Conservation (phyloP, 2,329 filamentous ascomycete species). For the Epichloe typhina region DNA sequence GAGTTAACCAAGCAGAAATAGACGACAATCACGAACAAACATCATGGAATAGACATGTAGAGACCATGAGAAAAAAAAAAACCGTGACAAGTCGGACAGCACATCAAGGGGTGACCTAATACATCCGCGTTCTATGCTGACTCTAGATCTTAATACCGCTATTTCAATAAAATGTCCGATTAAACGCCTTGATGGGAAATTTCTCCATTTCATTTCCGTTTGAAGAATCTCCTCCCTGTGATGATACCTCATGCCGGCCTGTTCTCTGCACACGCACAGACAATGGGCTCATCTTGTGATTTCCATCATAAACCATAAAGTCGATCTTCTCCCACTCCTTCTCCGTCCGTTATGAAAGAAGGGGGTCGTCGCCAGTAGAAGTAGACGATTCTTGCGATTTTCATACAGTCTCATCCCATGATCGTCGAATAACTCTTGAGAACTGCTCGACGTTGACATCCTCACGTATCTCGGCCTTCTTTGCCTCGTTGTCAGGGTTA, state of each 20-base stretch:
- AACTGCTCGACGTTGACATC: conserved; percentile 88
- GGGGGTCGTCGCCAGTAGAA: neutral
- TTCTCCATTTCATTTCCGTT: conserved; percentile 9
- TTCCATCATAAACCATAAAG: neutral
- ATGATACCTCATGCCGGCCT: neutral
- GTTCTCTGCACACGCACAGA: neutral
- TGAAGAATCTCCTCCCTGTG: conserved; percentile 17
- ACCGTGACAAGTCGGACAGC: conserved; percentile 7
- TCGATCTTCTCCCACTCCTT: neutral
- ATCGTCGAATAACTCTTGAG: conserved; percentile 63
- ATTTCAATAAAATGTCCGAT: conserved; percentile 23
- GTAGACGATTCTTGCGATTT: neutral
- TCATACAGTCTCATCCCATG: conserved; percentile 58
- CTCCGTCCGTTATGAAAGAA: neutral
- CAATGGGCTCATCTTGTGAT: neutral
- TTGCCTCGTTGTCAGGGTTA: conserved; percentile 96
- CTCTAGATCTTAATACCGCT: conserved; percentile 20
- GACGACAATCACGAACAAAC: conserved; percentile 4
- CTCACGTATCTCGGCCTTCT: conserved; percentile 89
- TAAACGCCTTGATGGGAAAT: conserved; percentile 21
- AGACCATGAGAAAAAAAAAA: neutral
- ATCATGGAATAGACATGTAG: conserved; percentile 7
- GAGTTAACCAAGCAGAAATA: conserved; percentile 40
- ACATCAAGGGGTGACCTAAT: neutral
- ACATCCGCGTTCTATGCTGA: conserved; percentile 15